Base-by-base conservation (phyloP, 169 alveolate species). In the Theileria orientalis region DNA sequence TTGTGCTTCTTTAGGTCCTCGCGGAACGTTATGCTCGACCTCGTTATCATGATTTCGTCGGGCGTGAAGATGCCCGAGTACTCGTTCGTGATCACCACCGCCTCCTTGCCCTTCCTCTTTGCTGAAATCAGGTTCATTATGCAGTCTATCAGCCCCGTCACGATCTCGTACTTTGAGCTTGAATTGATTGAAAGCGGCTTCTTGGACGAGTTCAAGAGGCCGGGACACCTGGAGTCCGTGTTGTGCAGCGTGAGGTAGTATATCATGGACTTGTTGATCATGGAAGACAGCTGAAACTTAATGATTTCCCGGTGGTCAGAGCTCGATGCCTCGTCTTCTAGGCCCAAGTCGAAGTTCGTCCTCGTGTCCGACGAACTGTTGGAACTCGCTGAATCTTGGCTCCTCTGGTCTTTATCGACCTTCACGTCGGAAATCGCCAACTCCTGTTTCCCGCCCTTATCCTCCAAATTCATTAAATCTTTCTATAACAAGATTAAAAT, bases 51-150 rank as follows among this genome's bases (percentile, higher is more conserved):
- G 21, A 79, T 44, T 29, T 79, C 87, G 29, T 79, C 71, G 9
- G 57, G 46, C 13, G 87, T 52, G 63, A 79, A 79, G 11, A 79
- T 51, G n/a, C 87, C 87, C 37, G 82, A 67, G 47, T 79, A 79
- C 42, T 79, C 87, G 1, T 64, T 63, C 19, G 87, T 79, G 29
- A 79, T 70, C 29, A 63, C 59, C 32, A 79, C 69, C 3, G 84
- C 87, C 78, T 79, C 84, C 62, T 68, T 79, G 19, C 19, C 27
- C 0, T 54, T 51, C 14, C 21, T 44, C 16, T 40, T n/a, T 3
- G 33, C 42, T 14, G 32, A 19, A 19, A 62, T 27, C 44, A 79
- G 63, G 62, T 79, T 69, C n/a, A 56, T 21, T 23, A 79, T 37
- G 32, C 87, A 79, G 33, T 79, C 87, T 54, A 21, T 46, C 14